These are phyloP conservation scores for Candida adriatica DNA, from an alignment of 805 yeast genomes.

Conservation along the genomic window DNA sequence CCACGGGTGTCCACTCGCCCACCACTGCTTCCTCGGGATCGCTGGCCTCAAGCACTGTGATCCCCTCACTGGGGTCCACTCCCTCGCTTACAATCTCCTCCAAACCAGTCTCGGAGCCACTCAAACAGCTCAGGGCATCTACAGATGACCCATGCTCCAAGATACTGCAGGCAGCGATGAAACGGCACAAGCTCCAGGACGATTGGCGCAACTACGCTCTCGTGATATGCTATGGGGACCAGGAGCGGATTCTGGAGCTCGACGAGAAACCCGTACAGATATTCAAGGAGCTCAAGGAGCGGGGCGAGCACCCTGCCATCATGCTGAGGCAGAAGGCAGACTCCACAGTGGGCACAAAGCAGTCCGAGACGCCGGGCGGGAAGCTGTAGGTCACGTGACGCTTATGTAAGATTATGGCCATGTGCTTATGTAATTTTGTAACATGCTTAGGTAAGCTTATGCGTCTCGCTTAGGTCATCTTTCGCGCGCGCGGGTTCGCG, in stretches of 20 bases:
- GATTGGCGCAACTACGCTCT: conserved; percentile 88
- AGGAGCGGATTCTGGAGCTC: conserved; percentile 73
- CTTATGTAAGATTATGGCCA: too few species aligned
- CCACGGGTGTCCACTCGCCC: conserved; percentile 12
- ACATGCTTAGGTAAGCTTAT: too few species aligned
- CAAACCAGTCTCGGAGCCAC: conserved; percentile 47
- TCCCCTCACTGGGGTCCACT: conserved; percentile 2
- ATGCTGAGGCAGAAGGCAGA: conserved; percentile 84
- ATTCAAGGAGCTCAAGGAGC: conserved; percentile 77
- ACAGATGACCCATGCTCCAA: conserved; percentile 89
- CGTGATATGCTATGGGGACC: conserved; percentile 86
- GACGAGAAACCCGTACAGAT: conserved; percentile 86
- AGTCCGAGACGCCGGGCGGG: conserved; percentile 36
- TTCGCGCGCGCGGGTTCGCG: too few species aligned
- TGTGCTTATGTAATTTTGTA: too few species aligned
- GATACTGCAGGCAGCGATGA: conserved; percentile 82
- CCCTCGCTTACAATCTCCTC: conserved; percentile 7
- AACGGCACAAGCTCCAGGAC: conserved; percentile 68
- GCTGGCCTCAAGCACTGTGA: too few species aligned
- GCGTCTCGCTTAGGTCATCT: too few species aligned
- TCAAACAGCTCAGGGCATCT: conserved; percentile 77
- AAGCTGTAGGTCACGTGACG: conserved; percentile 27
- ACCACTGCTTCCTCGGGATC: conserved; percentile 9
- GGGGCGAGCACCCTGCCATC: conserved; percentile 83
- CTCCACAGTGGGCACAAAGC: conserved; percentile 25